phyloP scores from a whole-genome alignment of 2,329 filamentous ascomycete species.

The Exophiala sp. region DNA sequence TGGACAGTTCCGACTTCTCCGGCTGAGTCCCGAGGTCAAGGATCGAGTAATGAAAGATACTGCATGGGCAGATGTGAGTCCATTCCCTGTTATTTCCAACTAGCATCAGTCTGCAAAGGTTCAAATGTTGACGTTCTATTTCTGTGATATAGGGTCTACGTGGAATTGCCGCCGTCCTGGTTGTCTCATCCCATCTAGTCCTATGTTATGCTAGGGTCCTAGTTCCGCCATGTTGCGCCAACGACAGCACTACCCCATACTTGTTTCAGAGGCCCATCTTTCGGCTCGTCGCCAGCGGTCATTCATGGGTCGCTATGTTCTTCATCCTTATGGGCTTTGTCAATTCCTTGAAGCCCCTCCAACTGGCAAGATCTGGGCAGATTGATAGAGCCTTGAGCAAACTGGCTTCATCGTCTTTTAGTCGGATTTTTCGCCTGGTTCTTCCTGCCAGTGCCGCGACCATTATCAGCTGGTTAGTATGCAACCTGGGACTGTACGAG shows the following conservation, averaged over 20 bases:
- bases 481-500: constrained; percentile 53
- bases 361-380: constrained; percentile 50
- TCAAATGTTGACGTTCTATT: neutral
- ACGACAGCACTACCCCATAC: constrained; percentile 34
- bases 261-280: constrained; percentile 55
- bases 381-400: constrained; percentile 49
- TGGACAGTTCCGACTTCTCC: constrained; percentile 1
- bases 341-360: constrained; percentile 56
- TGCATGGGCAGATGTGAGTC: constrained; percentile 30
- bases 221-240: constrained; percentile 43
- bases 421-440: constrained; percentile 53
- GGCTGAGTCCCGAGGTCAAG: constrained; percentile 14
- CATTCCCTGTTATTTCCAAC: neutral
- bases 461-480: constrained; percentile 50
- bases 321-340: constrained; percentile 61
- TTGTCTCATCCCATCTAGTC: constrained; percentile 51
- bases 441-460: constrained; percentile 54
- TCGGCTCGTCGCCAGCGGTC: constrained; percentile 54
- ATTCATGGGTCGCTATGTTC: constrained; percentile 62
- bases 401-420: constrained; percentile 53
- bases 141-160: constrained; percentile 46
- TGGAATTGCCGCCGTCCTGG: constrained; percentile 50
- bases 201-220: constrained; percentile 49
- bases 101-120: neutral
- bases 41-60: constrained; percentile 28